A percentile compares a stretch with the other conserved stretches of the same genome.
phyloP scores from a whole-genome alignment of 768 basidiomycete species.

The Mycena indigotica region DNA sequence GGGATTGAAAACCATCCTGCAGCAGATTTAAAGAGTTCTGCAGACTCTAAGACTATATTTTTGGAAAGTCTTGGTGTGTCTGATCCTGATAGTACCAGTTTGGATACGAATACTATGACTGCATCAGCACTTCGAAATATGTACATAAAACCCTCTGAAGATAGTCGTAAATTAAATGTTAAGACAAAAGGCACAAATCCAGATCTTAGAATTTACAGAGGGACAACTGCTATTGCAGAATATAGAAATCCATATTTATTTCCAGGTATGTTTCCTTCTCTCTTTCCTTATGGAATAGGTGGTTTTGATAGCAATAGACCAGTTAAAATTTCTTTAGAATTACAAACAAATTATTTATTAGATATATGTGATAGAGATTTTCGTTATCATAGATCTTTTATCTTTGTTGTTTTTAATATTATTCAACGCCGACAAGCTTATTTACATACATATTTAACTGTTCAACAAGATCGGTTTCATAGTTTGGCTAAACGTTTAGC shows the following conservation, averaged over 20 bases:
- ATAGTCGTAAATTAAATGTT: conserved; percentile 1
- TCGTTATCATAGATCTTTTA: conserved; percentile 23
- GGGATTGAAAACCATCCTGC: conserved; percentile 30
- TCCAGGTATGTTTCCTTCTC: conserved; percentile 33
- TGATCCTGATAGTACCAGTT: conserved; percentile 30
- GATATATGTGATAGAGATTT: conserved; percentile 24
- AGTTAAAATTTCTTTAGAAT: conserved; percentile 17
- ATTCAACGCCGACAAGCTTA: conserved; percentile 26
- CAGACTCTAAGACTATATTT: conserved; percentile 30
- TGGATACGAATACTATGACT: conserved; percentile 25
- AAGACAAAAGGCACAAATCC: conserved; percentile 12
- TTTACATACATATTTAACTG: conserved; percentile 27
- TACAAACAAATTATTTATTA: conserved; percentile 27
- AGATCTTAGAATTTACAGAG: no score
- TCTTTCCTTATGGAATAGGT: conserved; percentile 34
- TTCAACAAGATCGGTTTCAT: conserved; percentile 15
- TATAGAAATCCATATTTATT: conserved; percentile 35
- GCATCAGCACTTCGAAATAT: conserved; percentile 30
- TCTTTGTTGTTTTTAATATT: conserved; percentile 33
- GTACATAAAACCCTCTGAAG: no score
- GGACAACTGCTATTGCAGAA: conserved; percentile 31
- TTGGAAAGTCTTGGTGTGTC: conserved; percentile 28
- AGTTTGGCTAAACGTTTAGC: conserved; percentile 10
- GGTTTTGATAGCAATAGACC: conserved; percentile 28
- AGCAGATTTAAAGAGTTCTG: conserved; percentile 9